phyloP scores from a whole-genome alignment of 768 basidiomycete genomes.

The Russula emetica region DNA sequence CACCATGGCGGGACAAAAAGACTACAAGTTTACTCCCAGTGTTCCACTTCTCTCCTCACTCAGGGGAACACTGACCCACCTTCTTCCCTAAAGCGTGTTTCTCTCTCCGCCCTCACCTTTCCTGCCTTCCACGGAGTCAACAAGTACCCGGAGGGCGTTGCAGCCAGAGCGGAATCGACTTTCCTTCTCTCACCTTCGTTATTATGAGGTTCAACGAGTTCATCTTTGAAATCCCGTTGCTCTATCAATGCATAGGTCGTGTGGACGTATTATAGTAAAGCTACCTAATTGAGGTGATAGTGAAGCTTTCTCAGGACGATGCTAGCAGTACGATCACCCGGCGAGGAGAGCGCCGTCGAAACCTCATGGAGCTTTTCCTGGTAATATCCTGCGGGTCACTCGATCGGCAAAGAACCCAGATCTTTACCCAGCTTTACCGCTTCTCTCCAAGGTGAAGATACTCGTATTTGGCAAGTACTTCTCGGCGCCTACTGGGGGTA shows the following conservation, averaged over 20 bases:
- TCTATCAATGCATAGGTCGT: not conserved
- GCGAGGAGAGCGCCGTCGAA: not conserved
- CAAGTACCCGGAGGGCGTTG: not conserved
- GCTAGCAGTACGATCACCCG: not conserved
- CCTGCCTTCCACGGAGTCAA: not conserved
- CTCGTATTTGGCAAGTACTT: too few relatives aligned
- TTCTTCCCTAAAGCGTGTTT: too few relatives aligned
- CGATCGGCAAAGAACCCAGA: constrained; percentile 4
- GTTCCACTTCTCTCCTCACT: too few relatives aligned
- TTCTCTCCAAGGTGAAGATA: not conserved
- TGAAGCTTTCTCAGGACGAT: not conserved
- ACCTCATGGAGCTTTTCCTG: not conserved
- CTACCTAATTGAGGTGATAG: not conserved
- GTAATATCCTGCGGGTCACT: not conserved
- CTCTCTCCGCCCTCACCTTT: too few relatives aligned
- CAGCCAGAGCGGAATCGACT: not conserved
- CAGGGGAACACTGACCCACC: too few relatives aligned
- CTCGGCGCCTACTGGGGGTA: too few relatives aligned
- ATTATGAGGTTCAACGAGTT: not conserved
- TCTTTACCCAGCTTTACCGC: too few relatives aligned
- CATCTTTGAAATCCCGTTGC: not conserved
- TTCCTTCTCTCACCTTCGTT: not conserved
- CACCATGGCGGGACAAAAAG: too few relatives aligned
- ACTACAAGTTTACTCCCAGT: too few relatives aligned
- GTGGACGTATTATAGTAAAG: not conserved